Evolutionary conservation across 2,329 filamentous ascomycete species (phyloP).

Genomic region (Beauveria bassiana): DNA sequence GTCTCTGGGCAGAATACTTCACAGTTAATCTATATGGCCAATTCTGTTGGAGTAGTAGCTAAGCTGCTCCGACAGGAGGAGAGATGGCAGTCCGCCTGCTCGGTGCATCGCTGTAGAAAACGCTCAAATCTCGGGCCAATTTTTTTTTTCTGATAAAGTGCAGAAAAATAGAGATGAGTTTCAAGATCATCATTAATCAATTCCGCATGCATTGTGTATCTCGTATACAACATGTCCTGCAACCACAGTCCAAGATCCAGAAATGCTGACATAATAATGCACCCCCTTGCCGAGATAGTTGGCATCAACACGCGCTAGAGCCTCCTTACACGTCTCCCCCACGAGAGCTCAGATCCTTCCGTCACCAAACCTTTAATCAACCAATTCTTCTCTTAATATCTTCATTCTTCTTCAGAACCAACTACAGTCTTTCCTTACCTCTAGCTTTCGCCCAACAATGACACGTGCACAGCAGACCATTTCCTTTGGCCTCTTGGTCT

Average conservation of each 20-base stretch:
- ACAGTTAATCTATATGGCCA: too few species aligned
- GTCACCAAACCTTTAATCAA: background rate
- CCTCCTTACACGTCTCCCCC: constrained; percentile 9
- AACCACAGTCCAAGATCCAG: background rate
- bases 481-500: constrained; percentile 77
- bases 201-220: background rate
- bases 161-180: background rate
- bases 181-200: background rate
- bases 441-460: constrained; percentile 51
- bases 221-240: background rate
- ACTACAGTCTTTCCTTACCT: constrained; percentile 12
- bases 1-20: too few species aligned
- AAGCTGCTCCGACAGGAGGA: too few species aligned
- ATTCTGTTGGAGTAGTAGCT: too few species aligned
- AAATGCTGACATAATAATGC: constrained; percentile 12
- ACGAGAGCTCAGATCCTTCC: background rate
- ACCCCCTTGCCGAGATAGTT: constrained; percentile 9
- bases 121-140: too few species aligned
- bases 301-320: constrained; percentile 9
- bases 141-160: too few species aligned
- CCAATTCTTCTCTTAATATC: background rate
- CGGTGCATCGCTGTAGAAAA: too few species aligned
- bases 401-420: background rate
- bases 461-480: constrained; percentile 91
- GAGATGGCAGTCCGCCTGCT: too few species aligned